Evolutionary conservation across 768 basidiomycete genomes (phyloP).

Genomic region (Suillus plorans): DNA sequence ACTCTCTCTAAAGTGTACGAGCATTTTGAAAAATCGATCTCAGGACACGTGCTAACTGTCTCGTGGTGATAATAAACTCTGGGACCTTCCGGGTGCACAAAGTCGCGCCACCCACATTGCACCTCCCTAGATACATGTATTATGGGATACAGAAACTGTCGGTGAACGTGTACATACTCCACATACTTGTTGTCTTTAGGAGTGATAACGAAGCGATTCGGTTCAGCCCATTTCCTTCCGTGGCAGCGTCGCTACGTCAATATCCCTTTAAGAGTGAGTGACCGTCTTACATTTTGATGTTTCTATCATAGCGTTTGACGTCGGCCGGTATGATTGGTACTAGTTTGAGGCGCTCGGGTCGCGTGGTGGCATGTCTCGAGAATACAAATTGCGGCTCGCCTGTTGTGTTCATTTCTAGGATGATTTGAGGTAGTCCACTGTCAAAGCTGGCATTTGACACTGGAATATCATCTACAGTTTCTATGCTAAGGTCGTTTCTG

Average conservation of each 20-base stretch:
- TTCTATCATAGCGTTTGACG: neutral
- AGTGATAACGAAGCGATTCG: neutral
- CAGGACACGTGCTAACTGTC: conserved; percentile 13
- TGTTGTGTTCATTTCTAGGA: too few species aligned
- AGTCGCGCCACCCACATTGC: conserved; percentile 37
- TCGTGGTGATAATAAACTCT: conserved; percentile 23
- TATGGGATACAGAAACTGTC: neutral
- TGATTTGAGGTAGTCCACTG: too few species aligned
- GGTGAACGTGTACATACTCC: neutral
- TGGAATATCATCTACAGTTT: neutral
- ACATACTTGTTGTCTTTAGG: neutral
- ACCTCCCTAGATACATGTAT: neutral
- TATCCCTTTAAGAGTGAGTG: neutral
- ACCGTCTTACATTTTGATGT: neutral
- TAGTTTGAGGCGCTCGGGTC: neutral
- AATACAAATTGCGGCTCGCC: neutral
- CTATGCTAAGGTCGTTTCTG: neutral
- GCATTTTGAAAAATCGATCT: neutral
- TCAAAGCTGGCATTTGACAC: neutral
- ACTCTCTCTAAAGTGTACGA: conserved; percentile 2
- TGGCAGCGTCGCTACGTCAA: too few species aligned
- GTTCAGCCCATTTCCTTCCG: too few species aligned
- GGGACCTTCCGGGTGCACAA: conserved; percentile 29
- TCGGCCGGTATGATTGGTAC: neutral
- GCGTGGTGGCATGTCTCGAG: neutral